A percentile compares a stretch with the other conserved stretches of the same genome.
Conservation (phyloP, 2,329 filamentous ascomycete genomes). For the Aspergillus aculeatus region DNA sequence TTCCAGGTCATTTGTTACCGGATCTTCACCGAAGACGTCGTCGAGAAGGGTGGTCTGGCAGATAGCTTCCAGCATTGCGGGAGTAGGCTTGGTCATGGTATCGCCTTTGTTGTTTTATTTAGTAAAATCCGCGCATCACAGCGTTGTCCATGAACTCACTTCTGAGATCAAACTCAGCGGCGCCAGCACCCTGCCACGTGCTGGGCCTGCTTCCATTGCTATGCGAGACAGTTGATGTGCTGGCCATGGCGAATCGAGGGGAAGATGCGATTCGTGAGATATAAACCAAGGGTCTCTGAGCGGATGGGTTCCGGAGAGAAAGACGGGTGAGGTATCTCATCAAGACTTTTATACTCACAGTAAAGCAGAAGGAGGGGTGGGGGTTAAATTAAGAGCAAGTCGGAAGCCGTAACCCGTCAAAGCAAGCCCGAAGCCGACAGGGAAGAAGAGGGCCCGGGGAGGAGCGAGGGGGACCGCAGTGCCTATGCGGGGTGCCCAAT, state of each 20-base stretch:
- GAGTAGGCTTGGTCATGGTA: conserved; percentile 72
- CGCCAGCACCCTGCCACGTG: conserved; percentile 47
- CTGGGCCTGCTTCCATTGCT: conserved; percentile 23
- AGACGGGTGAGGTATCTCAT: conserved; percentile 16
- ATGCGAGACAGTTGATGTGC: conserved; percentile 18
- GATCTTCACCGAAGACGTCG: conserved; percentile 80
- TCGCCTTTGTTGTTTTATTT: conserved; percentile 51
- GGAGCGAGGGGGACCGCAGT: not conserved
- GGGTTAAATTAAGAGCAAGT: not conserved
- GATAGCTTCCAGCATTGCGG: conserved; percentile 79
- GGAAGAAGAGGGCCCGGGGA: not conserved
- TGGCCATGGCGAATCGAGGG: conserved; percentile 22
- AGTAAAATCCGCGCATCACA: not conserved
- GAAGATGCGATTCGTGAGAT: conserved; percentile 7
- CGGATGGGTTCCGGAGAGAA: conserved; percentile 12
- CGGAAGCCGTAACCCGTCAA: not conserved
- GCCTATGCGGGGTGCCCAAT: not conserved
- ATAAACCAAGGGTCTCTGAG: conserved; percentile 6
- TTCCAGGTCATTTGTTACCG: conserved; percentile 74
- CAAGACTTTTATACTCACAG: not conserved
- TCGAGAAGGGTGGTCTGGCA: conserved; percentile 72
- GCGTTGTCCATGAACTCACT: conserved; percentile 35
- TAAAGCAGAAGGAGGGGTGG: not conserved
- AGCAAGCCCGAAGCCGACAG: not conserved
- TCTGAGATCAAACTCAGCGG: conserved; percentile 58